Base-by-base conservation (phyloP, 1,284 basidiomycete species). In the Apiotrichum brassicae region DNA sequence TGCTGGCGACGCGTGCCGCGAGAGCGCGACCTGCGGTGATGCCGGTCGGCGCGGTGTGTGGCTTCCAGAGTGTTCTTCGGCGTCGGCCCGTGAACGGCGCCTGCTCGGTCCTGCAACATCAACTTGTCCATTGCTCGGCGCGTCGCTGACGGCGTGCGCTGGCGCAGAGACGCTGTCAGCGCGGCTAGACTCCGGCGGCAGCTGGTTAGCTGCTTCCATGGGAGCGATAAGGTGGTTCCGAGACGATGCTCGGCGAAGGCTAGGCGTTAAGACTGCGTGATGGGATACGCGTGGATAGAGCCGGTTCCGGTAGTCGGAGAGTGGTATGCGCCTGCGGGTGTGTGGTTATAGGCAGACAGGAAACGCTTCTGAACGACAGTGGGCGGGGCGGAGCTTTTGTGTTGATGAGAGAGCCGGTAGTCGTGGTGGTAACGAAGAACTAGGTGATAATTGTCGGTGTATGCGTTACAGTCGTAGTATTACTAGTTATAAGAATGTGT, bases 11-110 rank as follows among this genome's bases (percentile, higher is more conserved):
- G 36, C 46, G 51, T 19, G 54, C 40, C 41, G 53, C 38, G 51
- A 53, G 19, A 56, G 46, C 20, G 54, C 46, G 14, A 23, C 37
- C 11, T 46, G 38, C 12, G 64, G 64, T 6, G 61, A 62, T 3
- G 53, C 41, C 11, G 58, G 59, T n/a, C 57, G 50, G n/a, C 48
- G 42, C 14, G 43, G 48, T 8, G 37, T 40, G 30, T 13, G 32
- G 11, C 32, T 34, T 2, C 11, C 38, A 9, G 28, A 8, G 28
- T 30, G 28, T 30, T 30, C 43, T 24, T 33, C 38, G 12, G 35
- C n/a, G 20, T 26, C 44, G 12, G 46, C n/a, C 7, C 43, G 30
- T 18, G 48, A n/a, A 25, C 51, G 51, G 14, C 34, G 54, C 14
- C 54, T 37, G 46, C 54, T 56, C 5, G 54, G 54, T 2, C 54